Conservation (phyloP, 352 stramenopile species). For the Globisporangium parvum region DNA sequence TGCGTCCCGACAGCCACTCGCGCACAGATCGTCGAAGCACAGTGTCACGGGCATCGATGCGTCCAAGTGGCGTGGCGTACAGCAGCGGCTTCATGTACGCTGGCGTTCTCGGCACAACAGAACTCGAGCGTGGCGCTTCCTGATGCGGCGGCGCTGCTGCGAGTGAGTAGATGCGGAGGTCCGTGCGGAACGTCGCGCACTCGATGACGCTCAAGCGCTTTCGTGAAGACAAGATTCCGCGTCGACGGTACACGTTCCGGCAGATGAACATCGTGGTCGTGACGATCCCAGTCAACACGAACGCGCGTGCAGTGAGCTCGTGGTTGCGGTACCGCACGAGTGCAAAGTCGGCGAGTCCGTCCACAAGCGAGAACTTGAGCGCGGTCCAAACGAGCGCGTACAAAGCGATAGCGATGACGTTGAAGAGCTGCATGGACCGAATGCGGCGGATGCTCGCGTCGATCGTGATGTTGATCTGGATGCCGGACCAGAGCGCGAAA, state of each 20-base stretch:
- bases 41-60: neutral
- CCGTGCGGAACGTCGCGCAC: constrained; percentile 4
- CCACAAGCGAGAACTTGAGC: constrained; percentile 1
- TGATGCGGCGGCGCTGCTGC: neutral
- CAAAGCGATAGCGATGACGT: neutral
- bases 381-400: neutral
- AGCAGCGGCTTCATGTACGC: constrained; percentile 4
- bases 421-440: neutral
- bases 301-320: neutral
- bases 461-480: constrained; percentile 9
- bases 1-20: neutral
- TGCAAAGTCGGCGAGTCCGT: neutral
- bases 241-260: constrained; percentile 9
- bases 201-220: neutral
- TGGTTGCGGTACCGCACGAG: neutral
- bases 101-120: neutral
- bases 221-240: neutral
- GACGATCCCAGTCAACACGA: constrained; percentile 7
- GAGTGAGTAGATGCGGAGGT: neutral
- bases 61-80: constrained; percentile 2
- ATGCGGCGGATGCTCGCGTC: constrained; percentile 5
- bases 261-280: constrained; percentile 4
- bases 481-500: neutral
- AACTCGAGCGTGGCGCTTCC: too few relatives aligned
- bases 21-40: neutral